Percentiles rank a stretch among this genome's conserved stretches.
Conservation (phyloP, 257 asterid genomes). For the Fraxinus excelsior region DNA sequence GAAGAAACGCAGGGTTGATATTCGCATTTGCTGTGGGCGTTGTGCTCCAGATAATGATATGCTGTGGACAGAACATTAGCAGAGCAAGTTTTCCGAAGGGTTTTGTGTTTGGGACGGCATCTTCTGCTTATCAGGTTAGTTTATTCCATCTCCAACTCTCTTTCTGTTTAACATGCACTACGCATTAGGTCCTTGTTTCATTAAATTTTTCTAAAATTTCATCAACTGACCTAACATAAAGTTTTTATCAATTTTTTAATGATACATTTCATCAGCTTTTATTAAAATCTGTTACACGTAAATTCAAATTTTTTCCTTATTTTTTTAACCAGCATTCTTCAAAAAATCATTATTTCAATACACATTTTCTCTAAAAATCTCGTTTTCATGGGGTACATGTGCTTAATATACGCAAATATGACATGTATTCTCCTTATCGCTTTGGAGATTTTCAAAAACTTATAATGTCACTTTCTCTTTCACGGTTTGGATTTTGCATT, state of each 20-base stretch:
- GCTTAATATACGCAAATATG: too few relatives aligned
- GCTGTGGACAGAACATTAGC: constrained; percentile 41
- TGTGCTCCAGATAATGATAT: constrained; percentile 25
- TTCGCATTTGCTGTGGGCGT: constrained; percentile 28
- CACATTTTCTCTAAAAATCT: too few relatives aligned
- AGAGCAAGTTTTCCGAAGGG: constrained; percentile 74
- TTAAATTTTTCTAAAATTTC: too few relatives aligned
- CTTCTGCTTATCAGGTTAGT: constrained; percentile 83
- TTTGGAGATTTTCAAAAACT: not conserved
- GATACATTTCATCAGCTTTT: too few relatives aligned
- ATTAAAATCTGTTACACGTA: too few relatives aligned
- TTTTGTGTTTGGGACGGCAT: constrained; percentile 91
- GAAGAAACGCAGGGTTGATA: constrained; percentile 23
- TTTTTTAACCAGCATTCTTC: too few relatives aligned
- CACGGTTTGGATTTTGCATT: not conserved
- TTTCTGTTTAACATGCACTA: not conserved
- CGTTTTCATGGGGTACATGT: too few relatives aligned
- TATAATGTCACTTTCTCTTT: not conserved
- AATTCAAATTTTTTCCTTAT: too few relatives aligned
- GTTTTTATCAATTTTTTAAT: too few relatives aligned
- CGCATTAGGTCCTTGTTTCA: too few relatives aligned
- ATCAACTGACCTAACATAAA: too few relatives aligned
- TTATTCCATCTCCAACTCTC: not conserved
- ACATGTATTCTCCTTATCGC: not conserved
- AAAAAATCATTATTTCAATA: too few relatives aligned